These are phyloP conservation scores for Fusarium nodosum DNA, from an alignment of 2,329 filamentous ascomycete species.

Conservation along the genomic window DNA sequence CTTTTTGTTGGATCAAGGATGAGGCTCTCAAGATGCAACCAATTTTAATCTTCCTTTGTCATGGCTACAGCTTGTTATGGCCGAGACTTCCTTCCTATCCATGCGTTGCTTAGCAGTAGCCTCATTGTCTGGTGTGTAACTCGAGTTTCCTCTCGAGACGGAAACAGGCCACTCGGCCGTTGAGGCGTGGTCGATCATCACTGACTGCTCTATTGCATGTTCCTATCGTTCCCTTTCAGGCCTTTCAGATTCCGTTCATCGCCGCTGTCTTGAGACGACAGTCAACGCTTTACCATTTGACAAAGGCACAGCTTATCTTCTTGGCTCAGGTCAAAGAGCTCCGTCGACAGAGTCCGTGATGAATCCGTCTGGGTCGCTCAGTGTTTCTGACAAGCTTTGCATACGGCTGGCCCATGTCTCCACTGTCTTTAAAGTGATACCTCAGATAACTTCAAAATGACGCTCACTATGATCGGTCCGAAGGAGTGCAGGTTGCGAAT, in stretches of 20 bases:
- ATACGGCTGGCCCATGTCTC: not conserved
- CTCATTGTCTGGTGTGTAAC: constrained; percentile 8
- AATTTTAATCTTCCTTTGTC: constrained; percentile 14
- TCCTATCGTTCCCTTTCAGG: not conserved
- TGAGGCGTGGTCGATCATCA: constrained; percentile 7
- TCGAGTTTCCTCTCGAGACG: not conserved
- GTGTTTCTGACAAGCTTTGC: constrained; percentile 24
- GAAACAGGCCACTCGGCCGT: constrained; percentile 4
- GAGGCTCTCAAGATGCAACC: constrained; percentile 29
- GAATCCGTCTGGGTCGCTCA: not conserved
- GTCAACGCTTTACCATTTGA: not conserved
- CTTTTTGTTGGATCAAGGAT: constrained; percentile 13
- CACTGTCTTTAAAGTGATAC: not conserved
- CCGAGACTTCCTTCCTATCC: constrained; percentile 33
- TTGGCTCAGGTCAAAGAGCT: not conserved
- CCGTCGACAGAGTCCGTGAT: not conserved
- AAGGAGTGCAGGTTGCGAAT: constrained; percentile 2
- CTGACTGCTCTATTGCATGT: constrained; percentile 24
- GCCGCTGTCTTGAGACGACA: not conserved
- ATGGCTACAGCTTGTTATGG: constrained; percentile 7
- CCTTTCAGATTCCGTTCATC: not conserved
- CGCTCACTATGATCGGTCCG: not conserved
- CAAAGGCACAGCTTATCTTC: constrained; percentile 1
- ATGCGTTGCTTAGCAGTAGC: not conserved
- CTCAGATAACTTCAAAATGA: constrained; percentile 7